Evolutionary conservation across 331 rosid species (phyloP).

Genomic region (Cydonia oblonga): DNA sequence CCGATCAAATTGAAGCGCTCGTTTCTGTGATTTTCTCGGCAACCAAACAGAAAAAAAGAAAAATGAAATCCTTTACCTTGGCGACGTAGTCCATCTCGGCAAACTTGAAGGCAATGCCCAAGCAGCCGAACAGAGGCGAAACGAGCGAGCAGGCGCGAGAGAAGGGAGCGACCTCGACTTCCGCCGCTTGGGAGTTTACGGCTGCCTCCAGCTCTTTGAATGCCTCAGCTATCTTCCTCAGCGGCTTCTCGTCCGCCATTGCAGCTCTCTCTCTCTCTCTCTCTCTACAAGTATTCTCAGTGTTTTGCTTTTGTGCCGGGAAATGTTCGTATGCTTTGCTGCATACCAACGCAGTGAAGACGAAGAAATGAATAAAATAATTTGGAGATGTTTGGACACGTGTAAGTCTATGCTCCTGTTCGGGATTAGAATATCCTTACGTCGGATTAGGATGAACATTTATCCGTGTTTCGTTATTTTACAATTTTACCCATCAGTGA

Average conservation of each 20-base stretch:
- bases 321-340: no score
- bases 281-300: background rate
- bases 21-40: background rate
- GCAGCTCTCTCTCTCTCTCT: background rate
- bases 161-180: constrained; percentile 54
- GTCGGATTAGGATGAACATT: background rate
- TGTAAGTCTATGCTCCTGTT: background rate
- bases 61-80: constrained; percentile 34
- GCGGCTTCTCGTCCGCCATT: constrained; percentile 37
- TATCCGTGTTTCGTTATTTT: background rate
- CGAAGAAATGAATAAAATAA: background rate
- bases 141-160: constrained; percentile 66
- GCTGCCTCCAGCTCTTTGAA: constrained; percentile 50
- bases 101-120: constrained; percentile 90
- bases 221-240: constrained; percentile 47
- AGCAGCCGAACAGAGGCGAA: constrained; percentile 83
- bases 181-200: constrained; percentile 31
- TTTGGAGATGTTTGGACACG: background rate
- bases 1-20: background rate
- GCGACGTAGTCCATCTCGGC: constrained; percentile 87
- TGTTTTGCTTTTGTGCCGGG: no score
- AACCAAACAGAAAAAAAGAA: background rate
- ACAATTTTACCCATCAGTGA: background rate
- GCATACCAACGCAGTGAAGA: background rate
- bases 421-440: background rate